A percentile compares a stretch with the other conserved stretches of the same genome.
Evolutionary conservation across 306 rosid genomes (phyloP).

Genomic region (Cicer arietinum): DNA sequence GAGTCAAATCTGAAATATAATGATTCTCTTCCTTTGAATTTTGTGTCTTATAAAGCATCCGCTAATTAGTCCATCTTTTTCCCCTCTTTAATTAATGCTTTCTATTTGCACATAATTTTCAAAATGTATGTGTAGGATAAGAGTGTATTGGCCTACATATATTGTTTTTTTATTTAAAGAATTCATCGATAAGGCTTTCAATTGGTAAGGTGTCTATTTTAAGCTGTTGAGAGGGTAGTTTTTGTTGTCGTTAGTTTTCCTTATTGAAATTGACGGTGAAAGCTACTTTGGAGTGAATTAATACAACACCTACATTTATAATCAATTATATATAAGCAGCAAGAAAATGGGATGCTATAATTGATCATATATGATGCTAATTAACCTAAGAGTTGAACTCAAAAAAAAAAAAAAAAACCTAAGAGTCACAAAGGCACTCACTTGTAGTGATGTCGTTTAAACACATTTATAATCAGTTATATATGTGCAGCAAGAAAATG

Average conservation of each 20-base stretch:
- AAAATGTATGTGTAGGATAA: neutral
- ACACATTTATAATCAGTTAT: neutral
- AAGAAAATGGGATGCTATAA: neutral
- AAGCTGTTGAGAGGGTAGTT: conserved; percentile 60
- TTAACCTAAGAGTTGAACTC: too few relatives aligned
- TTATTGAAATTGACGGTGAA: conserved; percentile 50
- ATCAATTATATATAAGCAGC: neutral
- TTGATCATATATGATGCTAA: too few relatives aligned
- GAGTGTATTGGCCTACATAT: neutral
- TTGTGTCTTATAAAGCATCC: conserved; percentile 31
- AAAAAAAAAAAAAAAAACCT: too few relatives aligned
- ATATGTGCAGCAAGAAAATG: neutral
- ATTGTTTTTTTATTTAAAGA: neutral
- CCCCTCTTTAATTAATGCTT: neutral
- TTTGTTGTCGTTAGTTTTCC: conserved; percentile 34
- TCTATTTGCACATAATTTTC: conserved; percentile 38
- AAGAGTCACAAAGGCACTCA: too few relatives aligned
- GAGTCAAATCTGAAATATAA: too few relatives aligned
- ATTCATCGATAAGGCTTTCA: conserved; percentile 1
- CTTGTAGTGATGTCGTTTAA: too few relatives aligned
- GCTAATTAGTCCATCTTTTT: conserved; percentile 13
- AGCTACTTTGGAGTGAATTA: conserved; percentile 4
- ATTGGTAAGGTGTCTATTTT: conserved; percentile 62
- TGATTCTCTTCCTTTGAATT: conserved; percentile 19
- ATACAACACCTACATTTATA: neutral